These are phyloP conservation scores for Mycena haematopus DNA, from an alignment of 768 basidiomycete genomes.

Conservation along the genomic window DNA sequence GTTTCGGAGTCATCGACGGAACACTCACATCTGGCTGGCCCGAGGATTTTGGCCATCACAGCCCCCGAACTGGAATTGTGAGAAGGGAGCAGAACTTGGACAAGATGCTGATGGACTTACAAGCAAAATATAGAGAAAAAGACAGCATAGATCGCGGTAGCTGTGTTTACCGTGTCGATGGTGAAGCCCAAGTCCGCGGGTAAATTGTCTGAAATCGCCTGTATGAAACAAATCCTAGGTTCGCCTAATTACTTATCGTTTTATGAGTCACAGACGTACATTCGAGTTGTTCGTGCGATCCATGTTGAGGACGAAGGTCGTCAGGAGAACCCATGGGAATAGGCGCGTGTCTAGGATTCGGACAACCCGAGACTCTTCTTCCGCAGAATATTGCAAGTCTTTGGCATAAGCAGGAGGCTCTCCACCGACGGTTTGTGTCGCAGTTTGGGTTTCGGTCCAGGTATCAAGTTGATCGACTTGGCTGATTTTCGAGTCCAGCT, in stretches of 20 bases:
- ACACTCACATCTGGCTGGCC: conserved; percentile 37
- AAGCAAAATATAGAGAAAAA: conserved; percentile 43
- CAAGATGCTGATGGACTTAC: background rate
- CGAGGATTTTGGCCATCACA: conserved; percentile 45
- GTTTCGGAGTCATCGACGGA: background rate
- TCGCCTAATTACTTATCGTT: no score
- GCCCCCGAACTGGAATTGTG: conserved; percentile 37
- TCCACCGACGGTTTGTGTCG: background rate
- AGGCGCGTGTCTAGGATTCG: conserved; percentile 35
- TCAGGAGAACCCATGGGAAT: conserved; percentile 41
- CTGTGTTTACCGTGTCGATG: conserved; percentile 47
- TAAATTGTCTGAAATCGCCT: conserved; percentile 47
- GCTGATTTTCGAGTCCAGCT: background rate
- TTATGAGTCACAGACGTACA: conserved; percentile 15
- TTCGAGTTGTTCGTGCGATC: conserved; percentile 50
- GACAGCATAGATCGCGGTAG: conserved; percentile 44
- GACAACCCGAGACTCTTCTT: conserved; percentile 42
- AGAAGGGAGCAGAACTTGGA: conserved; percentile 41
- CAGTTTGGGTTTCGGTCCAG: conserved; percentile 20
- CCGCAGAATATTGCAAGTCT: conserved; percentile 38
- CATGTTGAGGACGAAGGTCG: conserved; percentile 44
- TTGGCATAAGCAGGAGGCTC: conserved; percentile 38
- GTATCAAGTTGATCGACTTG: background rate
- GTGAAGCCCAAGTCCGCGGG: conserved; percentile 47
- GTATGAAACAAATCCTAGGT: background rate